phyloP scores from a whole-genome alignment of 306 rosid species.

The Prunus padus region DNA sequence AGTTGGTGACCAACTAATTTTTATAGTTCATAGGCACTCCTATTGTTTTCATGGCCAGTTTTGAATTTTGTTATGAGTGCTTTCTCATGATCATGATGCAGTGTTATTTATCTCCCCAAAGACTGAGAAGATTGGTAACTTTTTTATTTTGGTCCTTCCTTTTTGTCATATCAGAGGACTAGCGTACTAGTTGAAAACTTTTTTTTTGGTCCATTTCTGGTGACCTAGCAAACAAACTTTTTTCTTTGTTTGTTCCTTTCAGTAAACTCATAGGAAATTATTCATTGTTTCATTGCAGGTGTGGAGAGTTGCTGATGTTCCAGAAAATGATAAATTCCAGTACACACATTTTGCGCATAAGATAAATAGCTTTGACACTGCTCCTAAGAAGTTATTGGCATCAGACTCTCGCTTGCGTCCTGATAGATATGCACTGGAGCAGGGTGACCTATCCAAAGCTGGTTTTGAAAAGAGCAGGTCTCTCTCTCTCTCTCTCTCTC shows the following conservation, averaged over 20 bases:
- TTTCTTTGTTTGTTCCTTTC: not conserved
- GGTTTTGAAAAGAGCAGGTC: constrained; percentile 92
- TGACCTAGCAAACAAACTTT: not conserved
- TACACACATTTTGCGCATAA: constrained; percentile 89
- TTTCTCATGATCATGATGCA: not conserved
- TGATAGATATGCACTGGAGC: constrained; percentile 83
- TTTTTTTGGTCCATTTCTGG: not conserved
- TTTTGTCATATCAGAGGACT: not conserved
- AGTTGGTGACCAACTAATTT: not conserved
- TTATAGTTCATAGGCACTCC: not conserved
- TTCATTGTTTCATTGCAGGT: constrained; percentile 1
- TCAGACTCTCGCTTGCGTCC: constrained; percentile 95
- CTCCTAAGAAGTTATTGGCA: constrained; percentile 77
- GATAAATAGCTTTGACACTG: constrained; percentile 84
- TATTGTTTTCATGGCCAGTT: not conserved
- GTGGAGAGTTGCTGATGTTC: constrained; percentile 62
- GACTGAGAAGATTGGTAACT: not conserved
- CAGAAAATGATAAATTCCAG: constrained; percentile 71
- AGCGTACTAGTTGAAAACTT: not conserved
- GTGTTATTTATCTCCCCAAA: not conserved
- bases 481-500: constrained; percentile 31
- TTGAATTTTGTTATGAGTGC: constrained; percentile 2
- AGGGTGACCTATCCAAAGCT: constrained; percentile 78
- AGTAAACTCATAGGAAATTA: not conserved
- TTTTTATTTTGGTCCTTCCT: not conserved